Percentiles rank a stretch among this genome's conserved stretches.
These are phyloP conservation scores for Massarina eburnea DNA, from an alignment of 2,329 filamentous ascomycete genomes.

Conservation along the genomic window DNA sequence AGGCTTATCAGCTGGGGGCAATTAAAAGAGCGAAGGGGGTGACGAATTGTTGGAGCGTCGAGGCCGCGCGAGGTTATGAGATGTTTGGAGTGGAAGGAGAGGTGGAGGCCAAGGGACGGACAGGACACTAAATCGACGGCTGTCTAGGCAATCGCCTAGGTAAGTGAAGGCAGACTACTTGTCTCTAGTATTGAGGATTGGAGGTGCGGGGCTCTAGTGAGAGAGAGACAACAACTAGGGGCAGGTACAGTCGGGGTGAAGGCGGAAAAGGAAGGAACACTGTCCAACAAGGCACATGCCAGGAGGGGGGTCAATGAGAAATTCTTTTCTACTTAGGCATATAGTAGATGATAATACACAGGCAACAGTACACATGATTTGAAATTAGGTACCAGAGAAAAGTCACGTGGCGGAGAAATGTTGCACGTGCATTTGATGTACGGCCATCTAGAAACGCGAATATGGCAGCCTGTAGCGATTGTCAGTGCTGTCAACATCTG, in stretches of 20 bases:
- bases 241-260: neutral
- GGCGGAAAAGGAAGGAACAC: neutral
- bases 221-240: neutral
- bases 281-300: neutral
- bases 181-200: too few relatives aligned
- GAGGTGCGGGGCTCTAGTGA: neutral
- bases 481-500: neutral
- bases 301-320: neutral
- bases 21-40: neutral
- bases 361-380: too few relatives aligned
- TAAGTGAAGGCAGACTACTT: too few relatives aligned
- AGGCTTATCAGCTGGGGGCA: neutral
- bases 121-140: too few relatives aligned
- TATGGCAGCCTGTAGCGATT: slow-evolving; percentile 48
- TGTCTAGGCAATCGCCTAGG: too few relatives aligned
- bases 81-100: neutral
- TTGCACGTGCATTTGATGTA: neutral
- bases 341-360: too few relatives aligned
- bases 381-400: too few relatives aligned
- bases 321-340: too few relatives aligned
- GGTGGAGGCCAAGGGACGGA: neutral
- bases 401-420: too few relatives aligned
- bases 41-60: too few relatives aligned
- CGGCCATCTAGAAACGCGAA: slow-evolving; percentile 46
- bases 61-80: too few relatives aligned